Base-by-base conservation (phyloP, 495 filamentous ascomycete genomes). In the Penicillium riverlandense region DNA sequence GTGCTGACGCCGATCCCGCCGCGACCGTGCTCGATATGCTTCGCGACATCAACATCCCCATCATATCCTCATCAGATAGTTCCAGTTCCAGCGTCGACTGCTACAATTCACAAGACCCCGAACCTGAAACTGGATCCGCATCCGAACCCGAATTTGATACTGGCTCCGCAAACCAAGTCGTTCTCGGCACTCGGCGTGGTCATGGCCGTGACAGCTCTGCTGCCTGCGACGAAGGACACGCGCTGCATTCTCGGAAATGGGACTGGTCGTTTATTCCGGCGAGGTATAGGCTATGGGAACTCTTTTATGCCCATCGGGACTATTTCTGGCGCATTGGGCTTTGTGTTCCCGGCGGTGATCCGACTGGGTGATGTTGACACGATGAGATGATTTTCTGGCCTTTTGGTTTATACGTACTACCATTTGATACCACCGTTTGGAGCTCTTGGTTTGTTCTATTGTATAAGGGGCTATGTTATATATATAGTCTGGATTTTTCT, bases 311-410 rank as follows among this genome's bases (percentile, higher is more conserved):
- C 11, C 92, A 98, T 69, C 72, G 92, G 41, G 92, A 98, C 65
- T 98, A 98, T 58, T 98, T 98, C 61, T 92, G 89, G 85, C 67
- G 92, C 29, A 55, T 98, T 46, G 92, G 92, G 0, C 65, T 97
- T 35, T 98, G 92, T 67, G 70, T 96, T 6, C 91, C 91, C 2
- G 85, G 85, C 5, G 87, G 86, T 2, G 88, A 90, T 64, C 83
- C 83, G 27, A 62, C 57, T 16, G 57, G 55, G 15, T 55, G 39
- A 28, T 10, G 4, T 34, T 29, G 36, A 12, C 4, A 11, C 41
- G 28, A 34, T 7, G 16, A 29, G 12, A n/a, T 15, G 3, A n/a
- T 38, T 29, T 30, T 40, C 15, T 29, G 28, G 38, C 29, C 8
- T 28, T 40, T 8, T 27, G 14, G 38, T 16, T 29, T 6, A 29